Evolutionary conservation across 2,329 filamentous ascomycete genomes (phyloP).

Genomic region (Fusarium equiseti): DNA sequence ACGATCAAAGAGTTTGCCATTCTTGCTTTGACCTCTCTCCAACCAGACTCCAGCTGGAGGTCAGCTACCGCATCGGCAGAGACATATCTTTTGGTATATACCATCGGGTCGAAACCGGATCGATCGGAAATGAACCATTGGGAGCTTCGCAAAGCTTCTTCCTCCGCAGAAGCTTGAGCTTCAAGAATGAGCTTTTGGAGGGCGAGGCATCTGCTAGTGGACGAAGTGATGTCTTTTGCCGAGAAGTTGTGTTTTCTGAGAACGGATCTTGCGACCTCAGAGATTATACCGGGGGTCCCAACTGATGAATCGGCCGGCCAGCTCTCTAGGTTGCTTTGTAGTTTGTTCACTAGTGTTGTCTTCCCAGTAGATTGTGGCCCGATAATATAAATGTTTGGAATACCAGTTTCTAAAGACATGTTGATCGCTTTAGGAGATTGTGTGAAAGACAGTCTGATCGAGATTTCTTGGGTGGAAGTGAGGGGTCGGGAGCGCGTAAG

Average conservation of each 20-base stretch:
- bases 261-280: background rate
- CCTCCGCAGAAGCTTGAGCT: slow-evolving; percentile 52
- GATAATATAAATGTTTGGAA: slow-evolving; percentile 55
- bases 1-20: slow-evolving; percentile 54
- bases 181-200: slow-evolving; percentile 55
- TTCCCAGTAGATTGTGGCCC: slow-evolving; percentile 61
- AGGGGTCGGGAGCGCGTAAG: background rate
- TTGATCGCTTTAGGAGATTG: fast-evolving
- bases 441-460: fast-evolving
- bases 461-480: background rate
- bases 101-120: slow-evolving; percentile 58
- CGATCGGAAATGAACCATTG: slow-evolving; percentile 58
- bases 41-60: slow-evolving; percentile 38
- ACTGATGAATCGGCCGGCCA: slow-evolving; percentile 9
- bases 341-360: slow-evolving; percentile 56
- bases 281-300: slow-evolving; percentile 11
- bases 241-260: background rate
- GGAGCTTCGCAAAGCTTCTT: slow-evolving; percentile 11
- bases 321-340: slow-evolving; percentile 45
- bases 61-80: slow-evolving; percentile 41
- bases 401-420: background rate
- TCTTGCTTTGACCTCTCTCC: slow-evolving; percentile 48
- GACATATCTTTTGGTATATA: slow-evolving; percentile 53
- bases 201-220: background rate
- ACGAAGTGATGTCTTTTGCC: background rate